These are phyloP conservation scores for Vaccinium macrocarpon DNA, from an alignment of 148 eudicot genomes.

Conservation along the genomic window DNA sequence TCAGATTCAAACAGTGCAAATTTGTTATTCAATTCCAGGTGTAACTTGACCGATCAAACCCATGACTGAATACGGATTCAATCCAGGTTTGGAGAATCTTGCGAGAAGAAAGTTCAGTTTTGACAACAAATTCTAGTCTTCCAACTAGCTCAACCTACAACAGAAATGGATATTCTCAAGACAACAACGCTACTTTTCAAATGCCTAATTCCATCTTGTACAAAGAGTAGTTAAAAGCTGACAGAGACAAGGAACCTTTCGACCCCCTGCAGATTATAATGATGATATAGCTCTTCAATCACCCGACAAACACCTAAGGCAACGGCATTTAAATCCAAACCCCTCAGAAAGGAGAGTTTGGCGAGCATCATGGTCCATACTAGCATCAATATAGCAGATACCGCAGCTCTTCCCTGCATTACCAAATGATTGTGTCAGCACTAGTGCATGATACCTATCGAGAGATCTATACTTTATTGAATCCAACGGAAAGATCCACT, in stretches of 20 bases:
- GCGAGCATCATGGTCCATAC: constrained; percentile 77
- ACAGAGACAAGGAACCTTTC: neutral
- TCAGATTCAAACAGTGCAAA: no score
- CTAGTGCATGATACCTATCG: neutral
- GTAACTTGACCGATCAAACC: no score
- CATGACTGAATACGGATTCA: no score
- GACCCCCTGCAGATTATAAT: neutral
- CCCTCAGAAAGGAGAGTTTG: constrained; percentile 59
- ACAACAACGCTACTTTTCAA: neutral
- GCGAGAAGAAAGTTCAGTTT: no score
- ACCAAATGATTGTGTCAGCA: constrained; percentile 6
- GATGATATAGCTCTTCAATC: constrained; percentile 29
- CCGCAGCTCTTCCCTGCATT: constrained; percentile 78
- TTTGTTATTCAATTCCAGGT: no score
- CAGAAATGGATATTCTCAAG: neutral
- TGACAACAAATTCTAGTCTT: no score
- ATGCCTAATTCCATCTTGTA: neutral
- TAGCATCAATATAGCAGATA: constrained; percentile 97
- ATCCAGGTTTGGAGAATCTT: no score
- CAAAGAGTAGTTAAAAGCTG: neutral
- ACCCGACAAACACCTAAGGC: constrained; percentile 66
- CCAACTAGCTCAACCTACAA: neutral
- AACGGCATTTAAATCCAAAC: constrained; percentile 75
- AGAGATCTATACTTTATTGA: neutral
- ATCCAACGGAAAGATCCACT: neutral